Evolutionary conservation across 1,139 yeast species (phyloP), one percentile per base, ranked within the genome.

Genomic region (Hyphopichia pseudoburtonii): DNA sequence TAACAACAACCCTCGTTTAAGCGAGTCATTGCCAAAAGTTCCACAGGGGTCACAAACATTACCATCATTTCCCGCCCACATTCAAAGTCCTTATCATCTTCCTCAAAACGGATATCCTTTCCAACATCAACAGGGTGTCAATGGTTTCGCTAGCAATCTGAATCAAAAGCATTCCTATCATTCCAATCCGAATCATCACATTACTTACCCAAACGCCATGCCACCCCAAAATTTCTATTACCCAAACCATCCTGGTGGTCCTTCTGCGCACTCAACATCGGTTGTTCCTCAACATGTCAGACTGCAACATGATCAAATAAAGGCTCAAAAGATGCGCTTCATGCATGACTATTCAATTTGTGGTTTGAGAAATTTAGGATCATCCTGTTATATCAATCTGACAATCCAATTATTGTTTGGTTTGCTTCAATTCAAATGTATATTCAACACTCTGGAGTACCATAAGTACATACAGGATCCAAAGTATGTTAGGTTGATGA

Each of bases 361-460:
- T 30, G 92, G 94, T 0, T 58, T 85, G 33, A 64, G 77, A 35
- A 84, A 85, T 52, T 61, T 81, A 56, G 89, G 89, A 0, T 80
- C 83, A 17, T 80, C 88, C 0, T 84, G 92, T 47, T 84, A 84
- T 53, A 79, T 84, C 52, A 84, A 83, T 53, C 77, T 84, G 52
- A 79, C 82, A 43, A 56, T 84, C 16, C 94, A 85, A 52, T 68
- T 86, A 42, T 50, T 85, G 7, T 78, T 82, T 50, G 85, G 82
- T 0, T 61, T 84, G 0, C 54, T 55, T 10, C 51, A 52, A 16
- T 73, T 80, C 43, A 64, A 74, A 37, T 51, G 56, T 10, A 52
- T 78, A 10, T 76, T 78, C 43, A 43, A 64, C 15, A 61, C 67
- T 21, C 66, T 66, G 51, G 62, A 58, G 28, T 76, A 66, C 51